phyloP scores from a whole-genome alignment of 2,329 filamentous ascomycete species.

The Ciborinia camelliae region DNA sequence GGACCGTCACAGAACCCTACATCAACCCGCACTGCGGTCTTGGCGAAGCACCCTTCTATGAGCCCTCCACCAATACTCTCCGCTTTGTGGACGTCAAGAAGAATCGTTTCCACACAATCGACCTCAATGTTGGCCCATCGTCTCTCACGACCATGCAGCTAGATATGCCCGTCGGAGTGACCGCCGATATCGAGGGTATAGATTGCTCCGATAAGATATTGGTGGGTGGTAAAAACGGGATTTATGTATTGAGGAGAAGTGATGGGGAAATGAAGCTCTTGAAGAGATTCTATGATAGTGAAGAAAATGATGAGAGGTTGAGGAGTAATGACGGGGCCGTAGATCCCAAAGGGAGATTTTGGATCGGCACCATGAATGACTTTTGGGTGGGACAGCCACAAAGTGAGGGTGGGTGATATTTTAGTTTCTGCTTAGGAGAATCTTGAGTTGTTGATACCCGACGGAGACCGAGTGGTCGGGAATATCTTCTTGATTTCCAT shows the following conservation, averaged over 20 bases:
- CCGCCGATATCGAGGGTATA: slow-evolving; percentile 70
- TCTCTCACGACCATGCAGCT: slow-evolving; percentile 43
- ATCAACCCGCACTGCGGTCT: slow-evolving; percentile 63
- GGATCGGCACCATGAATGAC: slow-evolving; percentile 85
- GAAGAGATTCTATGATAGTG: slow-evolving; percentile 44
- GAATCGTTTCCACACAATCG: slow-evolving; percentile 67
- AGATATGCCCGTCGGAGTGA: slow-evolving; percentile 59
- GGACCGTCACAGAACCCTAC: slow-evolving; percentile 48
- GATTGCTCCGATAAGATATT: slow-evolving; percentile 63
- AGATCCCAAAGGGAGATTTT: slow-evolving; percentile 77
- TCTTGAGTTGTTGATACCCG: neutral
- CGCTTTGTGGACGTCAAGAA: slow-evolving; percentile 83
- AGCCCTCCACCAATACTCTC: slow-evolving; percentile 59
- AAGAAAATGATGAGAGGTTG: slow-evolving; percentile 44
- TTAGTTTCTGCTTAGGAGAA: neutral
- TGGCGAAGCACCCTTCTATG: slow-evolving; percentile 73
- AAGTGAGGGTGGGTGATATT: slow-evolving; percentile 37
- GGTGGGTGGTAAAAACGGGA: slow-evolving; percentile 76
- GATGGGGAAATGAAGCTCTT: slow-evolving; percentile 54
- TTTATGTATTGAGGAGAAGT: slow-evolving; percentile 70
- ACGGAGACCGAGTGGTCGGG: neutral
- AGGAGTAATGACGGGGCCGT: slow-evolving; percentile 79
- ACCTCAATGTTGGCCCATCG: slow-evolving; percentile 55
- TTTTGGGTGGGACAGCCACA: slow-evolving; percentile 45
- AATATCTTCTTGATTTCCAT: neutral